These are phyloP conservation scores for Cladophialophora yegresii DNA, from an alignment of 2,329 filamentous ascomycete species.

Conservation along the genomic window DNA sequence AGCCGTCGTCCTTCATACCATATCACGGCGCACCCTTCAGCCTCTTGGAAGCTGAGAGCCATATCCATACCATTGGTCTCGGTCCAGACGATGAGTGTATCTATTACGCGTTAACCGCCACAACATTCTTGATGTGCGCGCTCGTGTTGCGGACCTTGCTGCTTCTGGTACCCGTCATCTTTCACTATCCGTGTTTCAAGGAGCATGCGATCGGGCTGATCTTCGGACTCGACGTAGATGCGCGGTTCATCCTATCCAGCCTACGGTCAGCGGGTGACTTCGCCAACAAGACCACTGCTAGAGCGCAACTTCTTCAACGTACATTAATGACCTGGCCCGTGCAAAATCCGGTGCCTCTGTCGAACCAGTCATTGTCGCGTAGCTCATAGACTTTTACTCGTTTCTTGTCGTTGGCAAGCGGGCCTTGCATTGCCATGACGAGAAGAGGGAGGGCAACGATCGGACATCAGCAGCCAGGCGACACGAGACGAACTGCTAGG, in stretches of 20 bases:
- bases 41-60: constrained; percentile 97
- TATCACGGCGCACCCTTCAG: constrained; percentile 87
- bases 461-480: constrained; percentile 32
- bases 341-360: constrained; percentile 94
- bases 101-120: constrained; percentile 52
- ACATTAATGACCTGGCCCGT: constrained; percentile 74
- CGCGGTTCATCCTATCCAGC: constrained; percentile 70
- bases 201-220: constrained; percentile 78
- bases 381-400: constrained; percentile 99
- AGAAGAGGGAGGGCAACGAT: constrained; percentile 25
- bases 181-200: constrained; percentile 88
- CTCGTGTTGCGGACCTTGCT: constrained; percentile 70
- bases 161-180: constrained; percentile 96
- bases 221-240: constrained; percentile 91
- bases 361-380: constrained; percentile 98
- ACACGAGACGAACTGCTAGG: constrained; percentile 20
- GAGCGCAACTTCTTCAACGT: constrained; percentile 44
- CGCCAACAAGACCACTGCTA: not conserved
- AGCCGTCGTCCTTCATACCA: constrained; percentile 62
- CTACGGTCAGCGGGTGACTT: constrained; percentile 18
- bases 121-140: constrained; percentile 3
- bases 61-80: constrained; percentile 90
- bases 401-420: constrained; percentile 54
- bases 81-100: constrained; percentile 98
- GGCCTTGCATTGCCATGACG: constrained; percentile 51